Evolutionary conservation across 2,329 filamentous ascomycete species (phyloP).

Genomic region (Cyphellophora attinorum): DNA sequence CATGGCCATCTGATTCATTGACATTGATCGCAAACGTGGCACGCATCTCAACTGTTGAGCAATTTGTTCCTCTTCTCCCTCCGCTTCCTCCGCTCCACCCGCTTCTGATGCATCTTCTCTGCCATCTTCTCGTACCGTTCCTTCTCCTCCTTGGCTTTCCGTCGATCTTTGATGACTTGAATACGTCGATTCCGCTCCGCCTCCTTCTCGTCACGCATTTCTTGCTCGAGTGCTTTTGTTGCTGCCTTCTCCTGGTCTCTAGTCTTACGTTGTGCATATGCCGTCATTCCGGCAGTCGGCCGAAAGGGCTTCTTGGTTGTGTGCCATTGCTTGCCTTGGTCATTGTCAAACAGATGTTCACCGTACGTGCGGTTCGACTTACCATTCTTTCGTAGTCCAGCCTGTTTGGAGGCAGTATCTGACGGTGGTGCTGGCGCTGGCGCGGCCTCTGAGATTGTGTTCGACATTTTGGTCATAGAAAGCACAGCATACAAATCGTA

Average conservation of each 20-base stretch:
- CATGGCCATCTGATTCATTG: no score
- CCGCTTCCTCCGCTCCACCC: slow-evolving; percentile 84
- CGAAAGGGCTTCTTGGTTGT: slow-evolving; percentile 74
- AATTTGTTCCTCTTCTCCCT: slow-evolving; percentile 74
- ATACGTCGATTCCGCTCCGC: slow-evolving; percentile 70
- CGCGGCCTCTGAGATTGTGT: no score
- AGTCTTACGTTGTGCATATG: slow-evolving; percentile 67
- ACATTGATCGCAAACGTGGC: no score
- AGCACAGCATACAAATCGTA: no score
- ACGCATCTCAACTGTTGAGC: slow-evolving; percentile 17
- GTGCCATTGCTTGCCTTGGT: slow-evolving; percentile 89
- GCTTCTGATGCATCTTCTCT: slow-evolving; percentile 95
- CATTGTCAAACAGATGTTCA: no score
- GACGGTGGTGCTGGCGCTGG: no score
- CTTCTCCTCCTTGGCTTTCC: slow-evolving; percentile 83
- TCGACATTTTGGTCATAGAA: no score
- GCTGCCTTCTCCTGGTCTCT: slow-evolving; percentile 60
- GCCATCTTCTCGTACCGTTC: slow-evolving; percentile 89
- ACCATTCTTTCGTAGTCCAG: slow-evolving; percentile 1
- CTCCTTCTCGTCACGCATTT: slow-evolving; percentile 94
- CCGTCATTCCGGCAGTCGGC: slow-evolving; percentile 64
- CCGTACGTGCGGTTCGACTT: no score
- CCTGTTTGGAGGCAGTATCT: slow-evolving; percentile 1
- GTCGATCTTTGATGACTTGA: slow-evolving; percentile 72
- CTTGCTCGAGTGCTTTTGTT: slow-evolving; percentile 88